Base-by-base conservation (phyloP, 2,329 filamentous ascomycete genomes). In the Xylariaceae sp. region DNA sequence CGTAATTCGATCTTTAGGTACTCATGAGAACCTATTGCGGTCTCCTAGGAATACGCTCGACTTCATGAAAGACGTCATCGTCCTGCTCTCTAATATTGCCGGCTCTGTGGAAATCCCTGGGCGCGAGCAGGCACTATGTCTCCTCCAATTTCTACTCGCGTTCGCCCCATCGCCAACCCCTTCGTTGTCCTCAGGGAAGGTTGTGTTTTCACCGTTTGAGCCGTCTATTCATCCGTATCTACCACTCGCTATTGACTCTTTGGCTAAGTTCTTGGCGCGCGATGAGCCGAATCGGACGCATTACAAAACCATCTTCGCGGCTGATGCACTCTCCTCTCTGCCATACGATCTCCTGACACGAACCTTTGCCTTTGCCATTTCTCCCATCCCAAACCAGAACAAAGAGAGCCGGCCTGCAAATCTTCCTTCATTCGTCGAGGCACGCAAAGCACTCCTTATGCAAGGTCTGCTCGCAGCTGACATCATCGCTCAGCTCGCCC, bases 21-120 rank as follows among this genome's bases (percentile, higher is more conserved):
- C 93, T 3, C 88, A 92, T 14, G 91, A 91, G 65, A 90, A 93
- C 81, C 82, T 98, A 26, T 77, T 98, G 42, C 86, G 91, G 40
- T 91, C 87, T 2, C 84, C 95, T 63, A 81, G 84, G 68, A 96
- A 97, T 73, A 95, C 90, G 0, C 79, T 97, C 63, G 95, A 99
- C 73, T 93, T 98, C 67, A 96, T 97, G 90, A 99, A 99, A 75
- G 95, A 99, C 72, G 80, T 92, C 26, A 85, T 98, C 55, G 88
- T 91, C 16, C 86, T 96, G 63, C 79, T 99, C 52, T 97, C 93
- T 54, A 98, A 99, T 72, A 85, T 96, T 46, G 87, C 92, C 7
- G 86, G 90, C 45, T 84, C 85, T 9, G 83, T 98, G 50, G 89
- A 93, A 68, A 79, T 99, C 40, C 89, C 92, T 1, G 89, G 89